Percentiles rank a stretch among this genome's conserved stretches.
These are phyloP conservation scores for Epichloe bromicola DNA, from an alignment of 2,329 filamentous ascomycete genomes.

Conservation along the genomic window DNA sequence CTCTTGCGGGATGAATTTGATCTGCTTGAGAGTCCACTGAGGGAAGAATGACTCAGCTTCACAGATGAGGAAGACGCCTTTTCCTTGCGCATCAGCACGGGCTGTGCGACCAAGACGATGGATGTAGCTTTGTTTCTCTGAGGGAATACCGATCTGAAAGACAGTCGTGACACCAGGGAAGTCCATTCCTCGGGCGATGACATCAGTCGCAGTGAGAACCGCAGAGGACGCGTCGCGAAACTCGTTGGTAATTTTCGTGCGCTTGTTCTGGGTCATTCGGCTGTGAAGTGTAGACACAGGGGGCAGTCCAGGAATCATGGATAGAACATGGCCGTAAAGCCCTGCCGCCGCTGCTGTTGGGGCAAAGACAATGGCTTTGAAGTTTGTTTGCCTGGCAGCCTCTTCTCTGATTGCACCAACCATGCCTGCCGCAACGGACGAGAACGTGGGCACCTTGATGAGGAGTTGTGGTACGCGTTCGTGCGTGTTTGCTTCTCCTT, in stretches of 20 bases:
- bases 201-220: constrained; percentile 56
- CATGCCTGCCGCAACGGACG: constrained; percentile 49
- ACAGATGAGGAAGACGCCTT: constrained; percentile 47
- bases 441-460: constrained; percentile 54
- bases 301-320: constrained; percentile 25
- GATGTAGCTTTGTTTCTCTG: constrained; percentile 50
- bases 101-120: constrained; percentile 56
- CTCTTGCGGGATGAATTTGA: constrained; percentile 35
- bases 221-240: constrained; percentile 38
- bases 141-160: constrained; percentile 48
- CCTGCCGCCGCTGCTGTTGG: constrained; percentile 43
- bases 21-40: constrained; percentile 36
- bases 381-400: constrained; percentile 30
- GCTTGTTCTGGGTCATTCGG: constrained; percentile 35
- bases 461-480: constrained; percentile 61
- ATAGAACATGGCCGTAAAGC: constrained; percentile 35
- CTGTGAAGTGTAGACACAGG: constrained; percentile 34
- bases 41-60: constrained; percentile 38
- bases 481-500: constrained; percentile 66
- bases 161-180: constrained; percentile 57
- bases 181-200: constrained; percentile 61
- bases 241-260: constrained; percentile 47
- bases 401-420: constrained; percentile 42
- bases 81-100: constrained; percentile 49
- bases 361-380: constrained; percentile 80